Base-by-base conservation (phyloP, 2,329 filamentous ascomycete genomes). In the Epicoccum nigrum region DNA sequence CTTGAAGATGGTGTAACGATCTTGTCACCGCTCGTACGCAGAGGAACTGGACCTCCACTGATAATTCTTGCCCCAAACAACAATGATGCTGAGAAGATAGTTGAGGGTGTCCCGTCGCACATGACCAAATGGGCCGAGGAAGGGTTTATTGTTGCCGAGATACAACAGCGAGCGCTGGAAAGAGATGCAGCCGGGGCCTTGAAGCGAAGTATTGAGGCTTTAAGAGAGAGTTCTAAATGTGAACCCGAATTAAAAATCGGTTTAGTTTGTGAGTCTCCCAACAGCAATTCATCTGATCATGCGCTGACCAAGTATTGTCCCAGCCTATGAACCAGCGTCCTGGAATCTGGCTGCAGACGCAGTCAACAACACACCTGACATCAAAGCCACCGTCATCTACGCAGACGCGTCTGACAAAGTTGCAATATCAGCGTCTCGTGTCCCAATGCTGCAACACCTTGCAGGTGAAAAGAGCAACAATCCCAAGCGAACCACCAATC, bases 41-140 rank as follows among this genome's bases (percentile, higher is more conserved):
- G 50, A 47, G 55, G 52, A 1, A 33, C 37, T 16, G 55, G 55
- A 1, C 55, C 55, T 17, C 48, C 48, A 16, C 21, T 58, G 7
- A 53, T 58, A 21, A 28, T 58, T 20, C 49, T 58, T 11, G 43
- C 42, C 23, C 19, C 48, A 30, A 20, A 38, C 23, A 45, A 45
- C 23, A 21, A 45, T 11, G 23, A 45, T n/a, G 16, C 32, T 2
- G 34, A 23, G 8, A 42, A 32, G 7, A 54, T 58, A 16, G 15
- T 45, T 7, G 37, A 58, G 13, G 54, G 57, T 17, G 55, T 60
- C 27, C 57, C 57, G 16, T 58, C 55, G 19, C 48, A 46, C 20
- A 28, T 58, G 7, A 48, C 81, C 50, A 89, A 88, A 69, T 88
- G 86, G 86, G 85, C 84, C 0, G 85, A 89, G 65, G 86, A 88